These are phyloP conservation scores for Phytophthora quininea DNA, from an alignment of 352 stramenopile species.

Conservation along the genomic window DNA sequence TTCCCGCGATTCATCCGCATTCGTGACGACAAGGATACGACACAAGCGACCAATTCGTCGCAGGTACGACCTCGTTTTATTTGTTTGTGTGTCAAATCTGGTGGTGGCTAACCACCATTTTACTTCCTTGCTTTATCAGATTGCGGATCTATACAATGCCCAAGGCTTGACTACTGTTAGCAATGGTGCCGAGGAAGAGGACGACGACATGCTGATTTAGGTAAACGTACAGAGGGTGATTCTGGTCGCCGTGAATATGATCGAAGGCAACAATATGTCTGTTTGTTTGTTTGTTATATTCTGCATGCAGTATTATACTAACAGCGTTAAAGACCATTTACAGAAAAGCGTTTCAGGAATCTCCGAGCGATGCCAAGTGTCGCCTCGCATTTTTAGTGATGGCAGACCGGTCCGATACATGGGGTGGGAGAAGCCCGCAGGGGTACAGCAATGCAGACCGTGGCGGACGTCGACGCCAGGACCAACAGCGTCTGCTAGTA, in stretches of 20 bases:
- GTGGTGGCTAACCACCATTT: not conserved
- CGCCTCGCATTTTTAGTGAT: conserved; percentile 30
- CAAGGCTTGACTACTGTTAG: conserved; percentile 76
- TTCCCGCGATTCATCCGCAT: conserved; percentile 99
- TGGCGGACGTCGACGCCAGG: conserved; percentile 29
- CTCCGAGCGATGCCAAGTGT: conserved; percentile 10
- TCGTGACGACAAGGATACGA: conserved; percentile 97
- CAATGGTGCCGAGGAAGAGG: conserved; percentile 70
- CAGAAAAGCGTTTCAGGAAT: conserved; percentile 15
- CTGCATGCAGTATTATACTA: too few relatives aligned
- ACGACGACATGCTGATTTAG: conserved; percentile 84
- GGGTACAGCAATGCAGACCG: conserved; percentile 15
- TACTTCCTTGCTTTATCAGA: conserved; percentile 41
- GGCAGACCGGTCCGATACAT: conserved; percentile 18
- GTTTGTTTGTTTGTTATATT: too few relatives aligned
- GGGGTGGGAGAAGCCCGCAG: conserved; percentile 5
- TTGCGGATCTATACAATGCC: conserved; percentile 81
- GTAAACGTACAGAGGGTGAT: conserved; percentile 9
- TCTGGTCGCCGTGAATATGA: not conserved
- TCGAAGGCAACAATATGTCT: not conserved
- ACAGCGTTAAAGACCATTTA: conserved; percentile 18
- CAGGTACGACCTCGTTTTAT: conserved; percentile 79
- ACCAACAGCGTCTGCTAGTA: conserved; percentile 61
- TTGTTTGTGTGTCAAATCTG: not conserved
- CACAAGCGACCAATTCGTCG: conserved; percentile 95